phyloP scores from a whole-genome alignment of 2,329 filamentous ascomycete genomes.

The Daldinia sp. region DNA sequence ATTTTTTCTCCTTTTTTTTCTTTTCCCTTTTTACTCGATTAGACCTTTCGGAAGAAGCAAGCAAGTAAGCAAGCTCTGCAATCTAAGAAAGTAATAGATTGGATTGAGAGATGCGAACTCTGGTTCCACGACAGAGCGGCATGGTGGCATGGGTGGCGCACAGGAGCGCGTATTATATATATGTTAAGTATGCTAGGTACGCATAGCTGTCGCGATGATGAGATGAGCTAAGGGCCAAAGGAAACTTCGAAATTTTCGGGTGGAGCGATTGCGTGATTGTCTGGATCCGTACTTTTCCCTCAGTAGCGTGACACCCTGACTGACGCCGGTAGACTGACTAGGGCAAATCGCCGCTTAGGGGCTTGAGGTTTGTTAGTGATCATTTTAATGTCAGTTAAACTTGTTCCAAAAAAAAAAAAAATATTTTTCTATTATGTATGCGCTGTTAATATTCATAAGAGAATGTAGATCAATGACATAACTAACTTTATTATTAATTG shows the following conservation, averaged over 20 bases:
- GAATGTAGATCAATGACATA: too few relatives aligned
- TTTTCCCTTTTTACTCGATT: neutral
- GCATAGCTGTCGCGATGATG: slow-evolving; percentile 1
- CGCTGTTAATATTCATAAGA: neutral
- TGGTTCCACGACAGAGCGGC: neutral
- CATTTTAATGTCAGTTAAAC: slow-evolving; percentile 1
- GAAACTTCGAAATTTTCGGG: slow-evolving; percentile 32
- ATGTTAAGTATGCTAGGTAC: too few relatives aligned
- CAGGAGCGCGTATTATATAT: slow-evolving; percentile 18
- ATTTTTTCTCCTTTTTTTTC: slow-evolving; percentile 19
- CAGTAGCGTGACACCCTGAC: slow-evolving; percentile 28
- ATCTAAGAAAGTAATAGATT: neutral
- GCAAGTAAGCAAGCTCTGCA: neutral
- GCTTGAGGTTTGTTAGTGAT: slow-evolving; percentile 14
- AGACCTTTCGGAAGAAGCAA: neutral
- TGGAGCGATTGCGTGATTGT: slow-evolving; percentile 41
- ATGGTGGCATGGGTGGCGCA: neutral
- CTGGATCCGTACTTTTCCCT: slow-evolving; percentile 34
- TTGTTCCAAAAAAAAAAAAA: neutral
- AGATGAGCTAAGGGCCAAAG: neutral
- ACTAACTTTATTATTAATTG: neutral
- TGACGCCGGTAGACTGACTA: slow-evolving; percentile 24
- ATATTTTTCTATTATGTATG: neutral
- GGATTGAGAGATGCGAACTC: neutral
- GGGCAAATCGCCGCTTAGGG: slow-evolving; percentile 14